Percentiles rank a stretch among this genome's conserved stretches.
Conservation (phyloP, 2,329 filamentous ascomycete species). For the Diaporthe citri region DNA sequence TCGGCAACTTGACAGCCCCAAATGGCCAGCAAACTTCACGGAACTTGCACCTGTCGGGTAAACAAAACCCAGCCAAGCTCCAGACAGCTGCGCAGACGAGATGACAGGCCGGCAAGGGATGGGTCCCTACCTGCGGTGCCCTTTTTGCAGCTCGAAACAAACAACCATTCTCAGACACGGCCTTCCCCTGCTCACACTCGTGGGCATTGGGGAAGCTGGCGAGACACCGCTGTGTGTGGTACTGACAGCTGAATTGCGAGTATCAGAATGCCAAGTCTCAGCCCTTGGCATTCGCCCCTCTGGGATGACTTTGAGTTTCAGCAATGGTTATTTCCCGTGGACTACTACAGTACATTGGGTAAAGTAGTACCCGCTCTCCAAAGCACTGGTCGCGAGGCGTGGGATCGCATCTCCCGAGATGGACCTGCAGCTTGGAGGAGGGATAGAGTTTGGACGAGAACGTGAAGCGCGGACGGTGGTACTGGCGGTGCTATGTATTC, state of each 20-base stretch:
- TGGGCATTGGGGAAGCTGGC: background rate
- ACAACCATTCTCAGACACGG: background rate
- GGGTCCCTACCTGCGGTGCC: background rate
- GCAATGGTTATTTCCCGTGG: slow-evolving; percentile 26
- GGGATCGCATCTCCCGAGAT: slow-evolving; percentile 25
- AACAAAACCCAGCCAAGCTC: slow-evolving; percentile 18
- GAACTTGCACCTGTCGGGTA: slow-evolving; percentile 6
- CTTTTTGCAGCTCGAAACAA: slow-evolving; percentile 15
- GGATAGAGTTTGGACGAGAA: slow-evolving; percentile 33
- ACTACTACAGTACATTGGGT: background rate
- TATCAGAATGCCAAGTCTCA: slow-evolving; percentile 5
- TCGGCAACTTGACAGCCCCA: background rate
- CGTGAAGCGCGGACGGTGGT: slow-evolving; percentile 6
- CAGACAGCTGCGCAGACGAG: slow-evolving; percentile 17
- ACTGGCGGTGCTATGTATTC: slow-evolving; percentile 8
- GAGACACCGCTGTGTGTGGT: slow-evolving; percentile 1
- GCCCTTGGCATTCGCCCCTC: slow-evolving; percentile 33
- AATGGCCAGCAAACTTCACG: slow-evolving; percentile 7
- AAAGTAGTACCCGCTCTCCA: slow-evolving; percentile 16
- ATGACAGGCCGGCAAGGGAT: slow-evolving; percentile 15
- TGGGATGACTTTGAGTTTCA: slow-evolving; percentile 38
- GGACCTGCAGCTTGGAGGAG: slow-evolving; percentile 17
- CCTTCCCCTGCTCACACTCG: background rate
- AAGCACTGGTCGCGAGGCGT: slow-evolving; percentile 11
- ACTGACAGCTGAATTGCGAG: background rate